phyloP scores from a whole-genome alignment of 495 filamentous ascomycete species.

The Lasiosphaeriaceae sp. region DNA sequence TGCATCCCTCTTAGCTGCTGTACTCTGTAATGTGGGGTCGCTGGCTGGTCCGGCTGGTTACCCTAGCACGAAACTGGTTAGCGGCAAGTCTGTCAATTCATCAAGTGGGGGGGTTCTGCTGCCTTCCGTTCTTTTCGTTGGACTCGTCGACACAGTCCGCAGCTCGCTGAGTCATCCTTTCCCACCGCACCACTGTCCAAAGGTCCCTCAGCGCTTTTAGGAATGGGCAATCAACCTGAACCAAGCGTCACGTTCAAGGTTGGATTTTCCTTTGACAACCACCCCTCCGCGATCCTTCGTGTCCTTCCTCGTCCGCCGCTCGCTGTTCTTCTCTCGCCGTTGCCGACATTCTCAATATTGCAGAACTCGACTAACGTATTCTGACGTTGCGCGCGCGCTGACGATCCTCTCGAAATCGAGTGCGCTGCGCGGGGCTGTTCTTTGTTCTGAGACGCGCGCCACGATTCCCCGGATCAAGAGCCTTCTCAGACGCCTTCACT shows the following conservation, averaged over 20 bases:
- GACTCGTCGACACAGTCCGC: no score
- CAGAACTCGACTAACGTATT: not conserved
- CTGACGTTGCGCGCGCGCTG: not conserved
- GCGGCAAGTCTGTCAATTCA: no score
- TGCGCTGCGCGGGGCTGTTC: constrained; percentile 12
- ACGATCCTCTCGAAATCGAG: not conserved
- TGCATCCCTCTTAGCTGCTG: no score
- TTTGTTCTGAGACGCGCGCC: constrained; percentile 21
- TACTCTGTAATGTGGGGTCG: no score
- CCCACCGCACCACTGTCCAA: no score
- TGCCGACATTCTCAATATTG: not conserved
- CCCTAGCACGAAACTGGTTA: no score
- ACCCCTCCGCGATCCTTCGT: not conserved
- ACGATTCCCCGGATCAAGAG: constrained; percentile 2
- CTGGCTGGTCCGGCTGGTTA: no score
- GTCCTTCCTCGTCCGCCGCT: not conserved
- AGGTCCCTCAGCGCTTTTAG: no score
- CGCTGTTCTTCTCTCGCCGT: not conserved
- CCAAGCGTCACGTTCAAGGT: no score
- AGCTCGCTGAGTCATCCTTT: not conserved
- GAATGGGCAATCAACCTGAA: no score
- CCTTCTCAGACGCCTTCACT: constrained; percentile 33
- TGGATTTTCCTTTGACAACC: not conserved
- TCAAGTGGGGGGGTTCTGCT: no score
- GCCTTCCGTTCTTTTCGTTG: no score